A percentile compares a stretch with the other conserved stretches of the same genome.
phyloP scores from a whole-genome alignment of 768 basidiomycete species.

The Rhodosporidiobolus sp. region DNA sequence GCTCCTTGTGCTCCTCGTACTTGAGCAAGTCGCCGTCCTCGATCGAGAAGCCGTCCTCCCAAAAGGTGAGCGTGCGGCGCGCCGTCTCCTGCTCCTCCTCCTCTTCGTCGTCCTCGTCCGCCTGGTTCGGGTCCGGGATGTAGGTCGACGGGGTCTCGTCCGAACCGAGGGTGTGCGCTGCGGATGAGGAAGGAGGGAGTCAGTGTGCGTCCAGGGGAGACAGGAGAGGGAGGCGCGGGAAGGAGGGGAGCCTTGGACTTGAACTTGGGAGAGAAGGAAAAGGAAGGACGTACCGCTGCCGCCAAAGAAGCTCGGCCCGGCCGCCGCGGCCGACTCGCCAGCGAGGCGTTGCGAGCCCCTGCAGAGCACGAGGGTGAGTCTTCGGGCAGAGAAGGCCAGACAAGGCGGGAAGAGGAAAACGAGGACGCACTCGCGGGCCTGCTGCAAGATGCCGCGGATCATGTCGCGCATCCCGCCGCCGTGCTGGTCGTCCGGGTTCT shows the following conservation, averaged over 20 bases:
- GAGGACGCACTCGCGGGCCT: conserved; percentile 67
- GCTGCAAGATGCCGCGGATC: conserved; percentile 63
- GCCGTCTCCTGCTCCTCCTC: too few relatives aligned
- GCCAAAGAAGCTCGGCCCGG: conserved; percentile 8
- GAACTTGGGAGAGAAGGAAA: too few relatives aligned
- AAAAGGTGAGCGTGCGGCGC: conserved; percentile 80
- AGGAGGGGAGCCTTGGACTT: too few relatives aligned
- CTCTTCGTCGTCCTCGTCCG: conserved; percentile 46
- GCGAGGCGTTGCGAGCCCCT: conserved; percentile 22
- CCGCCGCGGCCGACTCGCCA: not conserved
- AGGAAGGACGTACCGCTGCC: conserved; percentile 19
- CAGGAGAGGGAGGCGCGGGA: conserved; percentile 52
- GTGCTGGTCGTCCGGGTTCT: conserved; percentile 66
- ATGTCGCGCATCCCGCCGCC: conserved; percentile 55
- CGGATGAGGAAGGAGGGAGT: conserved; percentile 62
- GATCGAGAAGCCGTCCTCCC: conserved; percentile 87
- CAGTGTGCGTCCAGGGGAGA: conserved; percentile 28
- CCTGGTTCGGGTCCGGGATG: conserved; percentile 65
- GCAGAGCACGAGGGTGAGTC: not conserved
- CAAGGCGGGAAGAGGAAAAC: not conserved
- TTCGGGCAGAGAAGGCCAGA: too few relatives aligned
- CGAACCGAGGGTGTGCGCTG: conserved; percentile 80
- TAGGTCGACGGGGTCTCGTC: conserved; percentile 78
- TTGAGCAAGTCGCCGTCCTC: conserved; percentile 81
- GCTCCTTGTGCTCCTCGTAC: conserved; percentile 72